Evolutionary conservation across 257 asterid genomes (phyloP).

Genomic region (Penstemon eatonii): DNA sequence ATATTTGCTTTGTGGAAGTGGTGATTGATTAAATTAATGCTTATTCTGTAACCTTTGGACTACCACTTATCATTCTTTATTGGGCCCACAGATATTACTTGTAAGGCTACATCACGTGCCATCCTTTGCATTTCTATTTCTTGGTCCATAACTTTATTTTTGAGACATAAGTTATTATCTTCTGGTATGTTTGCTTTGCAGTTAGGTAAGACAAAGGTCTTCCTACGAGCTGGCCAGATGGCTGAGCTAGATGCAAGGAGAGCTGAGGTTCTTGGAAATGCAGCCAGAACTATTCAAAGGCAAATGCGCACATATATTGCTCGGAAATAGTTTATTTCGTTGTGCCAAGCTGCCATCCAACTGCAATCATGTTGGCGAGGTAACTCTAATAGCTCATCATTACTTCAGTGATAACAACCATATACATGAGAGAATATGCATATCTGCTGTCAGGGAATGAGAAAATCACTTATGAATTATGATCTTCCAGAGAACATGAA

Average conservation of each 20-base stretch:
- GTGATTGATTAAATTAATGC: conserved; percentile 5
- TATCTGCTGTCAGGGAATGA: conserved; percentile 1
- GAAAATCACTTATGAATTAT: not conserved
- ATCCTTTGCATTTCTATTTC: conserved; percentile 12
- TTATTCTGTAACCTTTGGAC: conserved; percentile 18
- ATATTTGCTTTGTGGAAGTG: not conserved
- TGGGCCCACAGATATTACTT: conserved; percentile 4
- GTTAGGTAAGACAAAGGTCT: conserved; percentile 96
- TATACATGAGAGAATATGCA: not conserved
- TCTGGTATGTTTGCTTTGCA: conserved; percentile 42
- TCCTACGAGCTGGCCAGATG: conserved; percentile 99
- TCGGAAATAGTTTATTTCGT: conserved; percentile 73
- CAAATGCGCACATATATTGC: conserved; percentile 89
- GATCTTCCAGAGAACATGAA: not conserved
- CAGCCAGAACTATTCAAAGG: conserved; percentile 93
- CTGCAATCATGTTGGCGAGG: conserved; percentile 99
- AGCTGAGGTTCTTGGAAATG: conserved; percentile 97
- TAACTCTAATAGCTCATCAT: conserved; percentile 31
- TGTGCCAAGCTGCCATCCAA: conserved; percentile 78
- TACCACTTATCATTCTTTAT: not conserved
- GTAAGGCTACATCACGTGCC: not conserved
- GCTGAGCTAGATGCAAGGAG: conserved; percentile 97
- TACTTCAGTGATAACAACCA: conserved; percentile 6
- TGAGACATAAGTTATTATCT: conserved; percentile 19
- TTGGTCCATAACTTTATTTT: conserved; percentile 10